phyloP scores from a whole-genome alignment of 2,329 filamentous ascomycete species.

The Exophiala lecanii-corni region DNA sequence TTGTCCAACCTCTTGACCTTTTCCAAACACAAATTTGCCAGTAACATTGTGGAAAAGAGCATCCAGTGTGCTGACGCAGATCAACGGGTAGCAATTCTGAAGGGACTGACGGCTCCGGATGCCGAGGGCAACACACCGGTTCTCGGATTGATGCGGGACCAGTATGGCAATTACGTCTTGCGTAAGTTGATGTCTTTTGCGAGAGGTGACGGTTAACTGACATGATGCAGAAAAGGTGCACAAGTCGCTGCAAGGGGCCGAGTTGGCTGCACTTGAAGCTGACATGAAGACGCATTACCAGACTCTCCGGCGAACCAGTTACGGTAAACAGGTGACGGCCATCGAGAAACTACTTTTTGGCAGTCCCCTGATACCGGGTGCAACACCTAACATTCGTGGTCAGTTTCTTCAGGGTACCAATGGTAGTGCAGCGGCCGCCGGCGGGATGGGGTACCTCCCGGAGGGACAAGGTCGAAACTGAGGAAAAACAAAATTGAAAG shows the following conservation, averaged over 20 bases:
- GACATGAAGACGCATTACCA: slow-evolving; percentile 60
- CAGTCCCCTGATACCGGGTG: slow-evolving; percentile 45
- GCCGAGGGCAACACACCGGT: slow-evolving; percentile 67
- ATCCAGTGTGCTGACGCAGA: slow-evolving; percentile 65
- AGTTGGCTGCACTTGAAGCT: slow-evolving; percentile 57
- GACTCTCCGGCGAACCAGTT: slow-evolving; percentile 59
- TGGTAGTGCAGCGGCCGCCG: slow-evolving; percentile 47
- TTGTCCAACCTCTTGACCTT: slow-evolving; percentile 65
- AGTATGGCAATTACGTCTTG: slow-evolving; percentile 93
- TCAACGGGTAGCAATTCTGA: slow-evolving; percentile 66
- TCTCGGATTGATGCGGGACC: slow-evolving; percentile 76
- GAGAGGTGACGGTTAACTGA: slow-evolving; percentile 28
- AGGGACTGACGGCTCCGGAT: slow-evolving; percentile 55
- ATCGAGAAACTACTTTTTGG: slow-evolving; percentile 48
- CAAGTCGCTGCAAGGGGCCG: slow-evolving; percentile 54
- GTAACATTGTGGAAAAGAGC: slow-evolving; percentile 94
- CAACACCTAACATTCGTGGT: slow-evolving; percentile 59
- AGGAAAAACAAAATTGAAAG: too few species aligned
- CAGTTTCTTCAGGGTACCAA: slow-evolving; percentile 61
- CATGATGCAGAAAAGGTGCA: slow-evolving; percentile 70
- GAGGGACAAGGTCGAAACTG: too few species aligned
- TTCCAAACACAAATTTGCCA: slow-evolving; percentile 94
- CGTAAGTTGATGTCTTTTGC: slow-evolving; percentile 58
- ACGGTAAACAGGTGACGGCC: slow-evolving; percentile 62
- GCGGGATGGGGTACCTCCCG: too few species aligned